phyloP scores from a whole-genome alignment of 306 rosid genomes.

The Casuarina equisetifolia region DNA sequence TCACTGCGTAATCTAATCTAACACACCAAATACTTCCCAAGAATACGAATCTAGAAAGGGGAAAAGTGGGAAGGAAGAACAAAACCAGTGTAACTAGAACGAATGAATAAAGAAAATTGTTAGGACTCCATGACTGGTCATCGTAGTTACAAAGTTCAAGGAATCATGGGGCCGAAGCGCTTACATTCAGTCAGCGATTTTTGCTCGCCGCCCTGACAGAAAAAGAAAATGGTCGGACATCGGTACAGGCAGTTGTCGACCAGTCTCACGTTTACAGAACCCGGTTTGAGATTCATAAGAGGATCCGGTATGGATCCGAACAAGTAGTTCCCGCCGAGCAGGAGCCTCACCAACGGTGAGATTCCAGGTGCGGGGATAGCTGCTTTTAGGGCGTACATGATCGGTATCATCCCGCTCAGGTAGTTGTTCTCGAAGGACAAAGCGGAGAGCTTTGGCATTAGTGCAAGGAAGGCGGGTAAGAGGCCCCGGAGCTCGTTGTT shows the following conservation, averaged over 20 bases:
- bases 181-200: conserved; percentile 47
- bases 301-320: conserved; percentile 68
- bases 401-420: conserved; percentile 71
- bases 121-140: neutral
- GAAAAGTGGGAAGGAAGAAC: neutral
- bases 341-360: conserved; percentile 57
- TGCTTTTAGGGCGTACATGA: conserved; percentile 65
- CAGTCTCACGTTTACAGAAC: conserved; percentile 61
- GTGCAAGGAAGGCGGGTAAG: conserved; percentile 55
- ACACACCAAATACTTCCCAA: neutral
- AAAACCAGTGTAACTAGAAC: neutral
- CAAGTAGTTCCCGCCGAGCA: conserved; percentile 71
- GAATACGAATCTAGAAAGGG: neutral
- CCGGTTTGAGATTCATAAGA: conserved; percentile 46
- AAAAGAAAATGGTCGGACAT: conserved; percentile 68
- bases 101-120: neutral
- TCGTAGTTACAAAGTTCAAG: conserved; percentile 22
- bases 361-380: conserved; percentile 48
- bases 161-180: conserved; percentile 45
- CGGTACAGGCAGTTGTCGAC: conserved; percentile 65
- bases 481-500: conserved; percentile 56
- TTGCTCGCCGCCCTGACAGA: conserved; percentile 78
- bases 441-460: conserved; percentile 75
- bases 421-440: conserved; percentile 67
- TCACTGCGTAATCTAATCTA: neutral